Percentiles rank a stretch among this genome's conserved stretches.
These are phyloP conservation scores for Bruguiera hainesii DNA, from an alignment of 441 rosid genomes.

Conservation along the genomic window DNA sequence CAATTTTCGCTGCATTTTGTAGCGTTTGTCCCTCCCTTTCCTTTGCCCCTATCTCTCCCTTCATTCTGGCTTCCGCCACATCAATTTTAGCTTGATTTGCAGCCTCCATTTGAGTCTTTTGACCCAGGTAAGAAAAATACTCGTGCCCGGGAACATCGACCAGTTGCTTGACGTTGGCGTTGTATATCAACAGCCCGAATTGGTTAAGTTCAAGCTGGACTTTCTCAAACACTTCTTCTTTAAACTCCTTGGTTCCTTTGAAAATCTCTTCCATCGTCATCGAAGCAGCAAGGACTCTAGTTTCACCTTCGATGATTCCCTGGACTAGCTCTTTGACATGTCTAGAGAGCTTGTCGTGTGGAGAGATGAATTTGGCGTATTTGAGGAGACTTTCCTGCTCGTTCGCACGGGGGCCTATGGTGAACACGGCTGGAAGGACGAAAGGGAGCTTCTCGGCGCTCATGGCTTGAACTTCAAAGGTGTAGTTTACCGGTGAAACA, in stretches of 20 bases:
- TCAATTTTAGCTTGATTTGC: constrained; percentile 63
- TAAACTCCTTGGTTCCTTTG: constrained; percentile 62
- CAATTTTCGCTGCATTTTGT: constrained; percentile 61
- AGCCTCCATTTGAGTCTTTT: constrained; percentile 73
- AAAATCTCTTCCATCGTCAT: constrained; percentile 80
- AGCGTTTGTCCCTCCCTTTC: constrained; percentile 39
- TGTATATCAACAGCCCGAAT: constrained; percentile 55
- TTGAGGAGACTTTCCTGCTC: constrained; percentile 36
- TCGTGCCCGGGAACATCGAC: constrained; percentile 73
- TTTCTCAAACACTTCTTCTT: constrained; percentile 57
- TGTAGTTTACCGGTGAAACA: constrained; percentile 66
- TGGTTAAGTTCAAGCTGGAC: constrained; percentile 66
- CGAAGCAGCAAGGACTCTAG: constrained; percentile 68
- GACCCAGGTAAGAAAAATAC: constrained; percentile 70
- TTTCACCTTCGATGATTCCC: constrained; percentile 73
- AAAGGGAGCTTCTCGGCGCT: constrained; percentile 78
- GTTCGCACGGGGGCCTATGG: constrained; percentile 62
- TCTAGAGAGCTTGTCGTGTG: constrained; percentile 51
- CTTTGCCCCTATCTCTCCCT: constrained; percentile 57
- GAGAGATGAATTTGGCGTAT: constrained; percentile 59
- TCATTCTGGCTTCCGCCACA: constrained; percentile 55
- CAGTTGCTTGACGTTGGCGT: constrained; percentile 70
- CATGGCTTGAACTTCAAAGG: constrained; percentile 74
- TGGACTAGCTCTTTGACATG: constrained; percentile 69
- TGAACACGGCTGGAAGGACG: constrained; percentile 63